Base-by-base conservation (phyloP, 768 basidiomycete species). In the Candolleomyces efflorescens region DNA sequence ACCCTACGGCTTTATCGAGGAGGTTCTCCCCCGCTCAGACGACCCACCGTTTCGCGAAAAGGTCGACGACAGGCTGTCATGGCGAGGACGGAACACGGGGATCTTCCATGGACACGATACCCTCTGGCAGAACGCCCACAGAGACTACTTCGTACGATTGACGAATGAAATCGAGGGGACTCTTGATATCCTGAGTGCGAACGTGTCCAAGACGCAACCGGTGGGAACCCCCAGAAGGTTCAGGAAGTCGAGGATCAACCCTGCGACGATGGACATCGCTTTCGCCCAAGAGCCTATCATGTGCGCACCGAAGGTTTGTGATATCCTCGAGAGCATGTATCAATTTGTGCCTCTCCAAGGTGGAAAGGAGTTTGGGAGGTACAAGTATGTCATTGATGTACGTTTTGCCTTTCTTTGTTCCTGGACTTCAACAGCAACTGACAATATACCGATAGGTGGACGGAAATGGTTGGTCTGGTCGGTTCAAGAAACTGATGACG, bases 1-100 rank as follows among this genome's bases (percentile, higher is more conserved):
- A 1, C 74, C 77, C 0, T 80, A 81, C 50, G 75, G 70, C 15
- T 85, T 80, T 80, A 52, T 76, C 0, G 77, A 74, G 6, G 78
- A 78, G 13, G 66, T 76, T 5, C 64, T 65, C 10, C 71, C 75
- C 5, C 71, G 72, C 2, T 67, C 67, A 2, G 74, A 84, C 61
- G 83, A 90, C 67, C 80, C 85, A 9, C 76, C 75, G 0, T 93
- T 86, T 82, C 80, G 84, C 15, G 75, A 80, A 32, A 91, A 87
- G 71, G 26, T 71, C 1, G 80, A 87, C 65, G 82, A 86, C 59
- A 72, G 81, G 3, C 61, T 90, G 17, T 73, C 83, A 41, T 92
- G 90, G 90, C 77, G 90, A 41, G 90, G 90, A 3, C 82, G 82
- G 43, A 88, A 83, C 46, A 90, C 90, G 0, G 90, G 90, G 10